These are phyloP conservation scores for Diplodia seriata DNA, from an alignment of 2,329 filamentous ascomycete species.

Conservation along the genomic window DNA sequence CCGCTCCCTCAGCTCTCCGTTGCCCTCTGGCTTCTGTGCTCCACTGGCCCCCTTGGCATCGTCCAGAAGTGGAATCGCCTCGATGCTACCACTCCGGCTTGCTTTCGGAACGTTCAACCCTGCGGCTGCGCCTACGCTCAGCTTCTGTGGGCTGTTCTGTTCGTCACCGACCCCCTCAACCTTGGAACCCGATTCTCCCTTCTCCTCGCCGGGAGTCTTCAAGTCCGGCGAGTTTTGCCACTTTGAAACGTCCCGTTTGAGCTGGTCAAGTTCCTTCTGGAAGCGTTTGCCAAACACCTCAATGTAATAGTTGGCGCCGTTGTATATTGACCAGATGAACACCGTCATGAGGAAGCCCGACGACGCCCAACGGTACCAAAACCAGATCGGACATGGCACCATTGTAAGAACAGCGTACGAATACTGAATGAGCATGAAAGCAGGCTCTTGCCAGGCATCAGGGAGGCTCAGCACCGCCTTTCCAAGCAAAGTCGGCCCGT, in stretches of 20 bases:
- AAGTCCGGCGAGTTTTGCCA: constrained; percentile 66
- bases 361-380: constrained; percentile 83
- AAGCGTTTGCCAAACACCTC: constrained; percentile 97
- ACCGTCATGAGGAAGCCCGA: constrained; percentile 77
- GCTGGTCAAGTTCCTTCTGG: constrained; percentile 90
- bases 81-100: constrained; percentile 49
- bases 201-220: constrained; percentile 29
- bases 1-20: constrained; percentile 32
- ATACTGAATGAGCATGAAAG: constrained; percentile 98
- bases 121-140: constrained; percentile 26
- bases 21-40: constrained; percentile 2
- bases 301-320: constrained; percentile 97
- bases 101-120: constrained; percentile 28
- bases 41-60: constrained; percentile 50
- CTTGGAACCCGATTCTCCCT: neutral
- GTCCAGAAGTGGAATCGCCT: constrained; percentile 64
- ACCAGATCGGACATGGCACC: constrained; percentile 94
- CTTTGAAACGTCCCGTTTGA: constrained; percentile 87
- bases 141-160: constrained; percentile 20
- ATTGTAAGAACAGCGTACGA: constrained; percentile 89
- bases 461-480: constrained; percentile 83
- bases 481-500: constrained; percentile 88
- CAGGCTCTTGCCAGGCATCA: constrained; percentile 76
- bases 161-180: constrained; percentile 23
- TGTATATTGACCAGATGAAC: constrained; percentile 96